Conservation (phyloP, 305 asterid species). For the Fraxinus dipetala region DNA sequence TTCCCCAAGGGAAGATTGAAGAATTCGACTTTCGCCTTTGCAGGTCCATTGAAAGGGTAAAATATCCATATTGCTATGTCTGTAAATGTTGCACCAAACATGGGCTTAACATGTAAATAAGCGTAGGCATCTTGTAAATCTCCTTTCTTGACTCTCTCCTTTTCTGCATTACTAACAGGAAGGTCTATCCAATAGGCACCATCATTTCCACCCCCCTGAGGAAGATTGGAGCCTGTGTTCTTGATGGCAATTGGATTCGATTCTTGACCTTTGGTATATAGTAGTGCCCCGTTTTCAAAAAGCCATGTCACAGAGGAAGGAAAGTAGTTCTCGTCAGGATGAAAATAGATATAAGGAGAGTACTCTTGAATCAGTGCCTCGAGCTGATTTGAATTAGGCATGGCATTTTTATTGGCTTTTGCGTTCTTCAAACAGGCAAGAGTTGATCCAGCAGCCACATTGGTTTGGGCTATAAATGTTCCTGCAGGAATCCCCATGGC, state of each 20-base stretch:
- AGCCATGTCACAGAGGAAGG: constrained; percentile 75
- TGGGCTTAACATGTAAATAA: constrained; percentile 66
- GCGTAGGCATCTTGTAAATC: constrained; percentile 35
- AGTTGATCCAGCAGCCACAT: constrained; percentile 28
- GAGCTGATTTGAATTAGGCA: constrained; percentile 67
- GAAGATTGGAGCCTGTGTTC: constrained; percentile 63
- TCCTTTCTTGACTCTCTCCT: constrained; percentile 56
- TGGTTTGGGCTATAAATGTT: constrained; percentile 43
- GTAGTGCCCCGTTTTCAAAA: constrained; percentile 65
- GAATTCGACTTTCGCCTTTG: constrained; percentile 57
- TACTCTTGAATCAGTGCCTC: constrained; percentile 45
- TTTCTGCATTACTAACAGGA: constrained; percentile 44
- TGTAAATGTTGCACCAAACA: constrained; percentile 63
- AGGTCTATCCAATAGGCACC: constrained; percentile 72
- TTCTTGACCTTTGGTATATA: constrained; percentile 61
- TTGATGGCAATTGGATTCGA: constrained; percentile 40
- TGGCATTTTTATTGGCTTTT: constrained; percentile 23
- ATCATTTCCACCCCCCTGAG: constrained; percentile 66
- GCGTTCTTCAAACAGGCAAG: constrained; percentile 53
- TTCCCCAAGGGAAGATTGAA: constrained; percentile 48
- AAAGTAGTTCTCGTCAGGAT: constrained; percentile 62
- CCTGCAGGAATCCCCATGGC: constrained; percentile 53
- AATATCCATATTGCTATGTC: constrained; percentile 68
- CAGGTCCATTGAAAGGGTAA: constrained; percentile 85
- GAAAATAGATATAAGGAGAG: constrained; percentile 60